phyloP scores from a whole-genome alignment of 2,329 filamentous ascomycete genomes.

The Clarireedia homoeocarpa region DNA sequence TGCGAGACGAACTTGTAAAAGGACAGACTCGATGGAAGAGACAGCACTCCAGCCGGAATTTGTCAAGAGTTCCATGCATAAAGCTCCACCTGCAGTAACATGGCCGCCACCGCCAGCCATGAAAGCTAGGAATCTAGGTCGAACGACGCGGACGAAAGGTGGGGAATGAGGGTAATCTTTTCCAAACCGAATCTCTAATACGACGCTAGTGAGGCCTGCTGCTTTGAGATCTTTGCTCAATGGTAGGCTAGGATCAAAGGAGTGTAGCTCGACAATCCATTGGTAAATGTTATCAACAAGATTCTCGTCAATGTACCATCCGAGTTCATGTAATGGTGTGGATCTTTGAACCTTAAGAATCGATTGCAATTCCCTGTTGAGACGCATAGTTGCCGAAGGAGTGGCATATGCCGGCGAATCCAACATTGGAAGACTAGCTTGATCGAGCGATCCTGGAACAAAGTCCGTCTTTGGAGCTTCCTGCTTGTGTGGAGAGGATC shows the following conservation, averaged over 20 bases:
- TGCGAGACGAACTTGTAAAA: slow-evolving; percentile 74
- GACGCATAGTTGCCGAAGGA: slow-evolving; percentile 47
- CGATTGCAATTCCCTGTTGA: slow-evolving; percentile 57
- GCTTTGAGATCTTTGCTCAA: slow-evolving; percentile 67
- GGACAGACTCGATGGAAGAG: slow-evolving; percentile 66
- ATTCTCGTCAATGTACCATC: slow-evolving; percentile 71
- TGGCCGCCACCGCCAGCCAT: slow-evolving; percentile 71
- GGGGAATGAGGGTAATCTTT: slow-evolving; percentile 68
- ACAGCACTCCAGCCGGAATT: slow-evolving; percentile 74
- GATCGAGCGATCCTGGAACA: slow-evolving; percentile 57
- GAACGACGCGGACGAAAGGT: slow-evolving; percentile 76
- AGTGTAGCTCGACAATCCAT: slow-evolving; percentile 86
- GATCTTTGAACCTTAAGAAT: slow-evolving; percentile 56
- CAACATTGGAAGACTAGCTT: slow-evolving; percentile 55
- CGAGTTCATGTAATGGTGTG: slow-evolving; percentile 56
- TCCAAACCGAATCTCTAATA: slow-evolving; percentile 77
- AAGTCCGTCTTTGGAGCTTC: slow-evolving; percentile 46
- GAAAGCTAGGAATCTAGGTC: slow-evolving; percentile 71
- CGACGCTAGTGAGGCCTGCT: slow-evolving; percentile 54
- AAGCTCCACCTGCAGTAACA: slow-evolving; percentile 74
- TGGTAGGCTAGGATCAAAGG: slow-evolving; percentile 62
- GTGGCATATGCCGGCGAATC: slow-evolving; percentile 58
- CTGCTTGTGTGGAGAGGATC: background rate
- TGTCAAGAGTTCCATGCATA: slow-evolving; percentile 79
- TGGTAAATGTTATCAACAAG: slow-evolving; percentile 60